Conservation (phyloP, 1,284 basidiomycete genomes). For the Ceratorhiza oryzae-sativae region DNA sequence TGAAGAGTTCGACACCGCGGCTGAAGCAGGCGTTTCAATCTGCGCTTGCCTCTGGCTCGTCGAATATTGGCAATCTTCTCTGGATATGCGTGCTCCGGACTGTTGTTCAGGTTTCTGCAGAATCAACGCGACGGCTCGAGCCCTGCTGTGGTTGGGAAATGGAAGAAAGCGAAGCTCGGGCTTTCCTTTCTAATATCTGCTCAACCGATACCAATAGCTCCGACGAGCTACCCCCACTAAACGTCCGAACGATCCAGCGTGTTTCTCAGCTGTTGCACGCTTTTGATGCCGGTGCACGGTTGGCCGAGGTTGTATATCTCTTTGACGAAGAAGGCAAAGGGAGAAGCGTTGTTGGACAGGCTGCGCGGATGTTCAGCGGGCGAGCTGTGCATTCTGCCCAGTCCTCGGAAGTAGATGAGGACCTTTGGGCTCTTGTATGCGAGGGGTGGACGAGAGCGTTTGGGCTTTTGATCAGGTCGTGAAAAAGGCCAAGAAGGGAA, state of each 20-base stretch:
- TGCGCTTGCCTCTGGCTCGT: too few species aligned
- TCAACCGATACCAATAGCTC: conserved; percentile 27
- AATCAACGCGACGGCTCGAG: conserved; percentile 55
- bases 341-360: conserved; percentile 56
- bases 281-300: conserved; percentile 63
- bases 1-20: conserved; percentile 53
- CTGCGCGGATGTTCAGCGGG: conserved; percentile 64
- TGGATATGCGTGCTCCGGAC: conserved; percentile 66
- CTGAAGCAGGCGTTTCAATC: conserved; percentile 50
- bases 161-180: conserved; percentile 71
- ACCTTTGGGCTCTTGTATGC: conserved; percentile 59
- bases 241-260: conserved; percentile 72
- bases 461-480: conserved; percentile 40
- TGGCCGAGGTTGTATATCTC: conserved; percentile 62
- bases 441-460: conserved; percentile 62
- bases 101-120: conserved; percentile 60
- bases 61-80: conserved; percentile 56
- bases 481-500: conserved; percentile 53
- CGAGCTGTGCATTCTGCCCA: conserved; percentile 57
- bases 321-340: conserved; percentile 43
- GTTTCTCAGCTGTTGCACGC: conserved; percentile 70
- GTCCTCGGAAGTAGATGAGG: conserved; percentile 35
- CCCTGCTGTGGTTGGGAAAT: conserved; percentile 67
- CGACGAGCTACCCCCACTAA: conserved; percentile 44
- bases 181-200: conserved; percentile 65